These are phyloP conservation scores for Ophiostoma ulmi DNA, from an alignment of 2,329 filamentous ascomycete species.

Conservation along the genomic window DNA sequence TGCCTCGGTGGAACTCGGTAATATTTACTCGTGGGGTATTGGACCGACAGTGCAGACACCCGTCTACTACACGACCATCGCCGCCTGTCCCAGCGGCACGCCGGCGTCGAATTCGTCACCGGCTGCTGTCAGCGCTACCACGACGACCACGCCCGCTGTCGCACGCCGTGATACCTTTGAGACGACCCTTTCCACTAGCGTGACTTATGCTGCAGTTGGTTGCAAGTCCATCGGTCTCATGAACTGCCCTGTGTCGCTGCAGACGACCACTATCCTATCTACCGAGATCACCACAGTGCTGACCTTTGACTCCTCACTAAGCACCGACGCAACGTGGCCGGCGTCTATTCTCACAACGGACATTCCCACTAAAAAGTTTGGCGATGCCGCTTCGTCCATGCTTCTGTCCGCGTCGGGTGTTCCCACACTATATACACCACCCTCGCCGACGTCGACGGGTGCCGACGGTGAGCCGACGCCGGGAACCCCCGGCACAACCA, in stretches of 20 bases:
- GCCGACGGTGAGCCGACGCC: neutral
- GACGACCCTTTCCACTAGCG: constrained; percentile 39
- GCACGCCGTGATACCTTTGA: neutral
- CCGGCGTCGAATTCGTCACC: neutral
- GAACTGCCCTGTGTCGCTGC: constrained; percentile 49
- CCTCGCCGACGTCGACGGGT: neutral
- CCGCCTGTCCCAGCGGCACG: neutral
- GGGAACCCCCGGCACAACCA: neutral
- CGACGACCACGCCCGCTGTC: neutral
- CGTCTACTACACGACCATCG: neutral
- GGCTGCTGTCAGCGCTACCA: neutral
- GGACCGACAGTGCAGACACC: neutral
- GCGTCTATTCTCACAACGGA: constrained; percentile 34
- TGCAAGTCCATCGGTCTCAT: constrained; percentile 41
- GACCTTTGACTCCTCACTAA: constrained; percentile 24
- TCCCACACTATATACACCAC: constrained; percentile 38
- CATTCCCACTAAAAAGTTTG: constrained; percentile 34
- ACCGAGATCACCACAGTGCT: constrained; percentile 38
- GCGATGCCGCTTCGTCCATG: neutral
- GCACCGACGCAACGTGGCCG: constrained; percentile 37
- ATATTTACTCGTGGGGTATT: neutral
- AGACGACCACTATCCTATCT: constrained; percentile 38
- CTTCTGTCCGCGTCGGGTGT: constrained; percentile 38
- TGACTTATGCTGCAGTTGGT: constrained; percentile 41
- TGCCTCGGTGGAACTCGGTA: neutral